Evolutionary conservation across 495 filamentous ascomycete genomes (phyloP), one percentile per base, ranked within the genome.

Genomic region (Xylaria flabelliformis): DNA sequence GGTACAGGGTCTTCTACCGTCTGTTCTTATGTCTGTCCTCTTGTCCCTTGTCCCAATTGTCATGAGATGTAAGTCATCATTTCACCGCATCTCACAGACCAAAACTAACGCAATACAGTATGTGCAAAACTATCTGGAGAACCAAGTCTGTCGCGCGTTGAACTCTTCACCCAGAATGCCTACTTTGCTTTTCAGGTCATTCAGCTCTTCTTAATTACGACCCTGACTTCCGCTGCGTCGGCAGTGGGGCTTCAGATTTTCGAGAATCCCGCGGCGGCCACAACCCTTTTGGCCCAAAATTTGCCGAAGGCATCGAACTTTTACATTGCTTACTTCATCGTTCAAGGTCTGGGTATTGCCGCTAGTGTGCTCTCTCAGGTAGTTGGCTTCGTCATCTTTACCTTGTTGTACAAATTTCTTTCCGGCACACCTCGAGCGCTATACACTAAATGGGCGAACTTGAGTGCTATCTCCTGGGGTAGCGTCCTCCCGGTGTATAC

Each of bases 161-260:
- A 99, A 82, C 84, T 97, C 46, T 92, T 91, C 58, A 92, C 91
- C 1, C 96, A 99, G 78, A 97, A 97, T 77, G 92, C 87, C 62
- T 99, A 97, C 85, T 99, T 98, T 77, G 88, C 86, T 21, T 99
- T 98, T 88, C 95, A 97, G 80, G 92, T 99, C 53, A 86, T 99
- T 39, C 95, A 99, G 81, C 93, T 97, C 21, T 99, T 98, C 85
- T 84, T 99, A 64, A 89, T 99, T 39, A 87, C 94, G 2, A 98
- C 96, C 3, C 53, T 97, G 36, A 83, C 91, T 21, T 93, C 92
- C 0, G 90, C 92, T 4, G 93, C 94, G 17, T 86, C 94, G 0
- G 87, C 92, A 3, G 83, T 87, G 42, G 89, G 88, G 59, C 73
- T 80, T n/a, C 58, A 85, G 32, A 95, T 98, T 73, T 84, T 88